A percentile compares a stretch with the other conserved stretches of the same genome.
These are phyloP conservation scores for Rosellinia necatrix DNA, from an alignment of 2,329 filamentous ascomycete genomes.

Conservation along the genomic window DNA sequence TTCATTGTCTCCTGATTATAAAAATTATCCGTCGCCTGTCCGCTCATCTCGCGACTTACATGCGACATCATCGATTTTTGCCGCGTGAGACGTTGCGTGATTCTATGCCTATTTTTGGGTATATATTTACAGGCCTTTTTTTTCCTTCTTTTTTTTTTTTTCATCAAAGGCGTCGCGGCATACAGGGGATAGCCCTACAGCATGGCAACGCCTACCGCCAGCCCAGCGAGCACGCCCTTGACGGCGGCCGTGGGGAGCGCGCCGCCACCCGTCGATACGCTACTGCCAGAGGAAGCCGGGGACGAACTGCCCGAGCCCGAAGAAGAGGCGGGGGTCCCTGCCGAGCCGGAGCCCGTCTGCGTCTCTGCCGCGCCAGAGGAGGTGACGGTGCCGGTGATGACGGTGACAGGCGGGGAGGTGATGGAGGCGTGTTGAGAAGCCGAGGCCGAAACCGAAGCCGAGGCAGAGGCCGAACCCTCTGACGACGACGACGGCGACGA, in stretches of 20 bases:
- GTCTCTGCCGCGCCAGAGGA: constrained; percentile 5
- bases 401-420: constrained; percentile 10
- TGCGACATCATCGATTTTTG: too few relatives aligned
- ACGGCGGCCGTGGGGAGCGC: constrained; percentile 28
- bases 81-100: too few relatives aligned
- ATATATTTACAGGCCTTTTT: neutral
- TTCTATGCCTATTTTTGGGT: neutral
- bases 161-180: too few relatives aligned
- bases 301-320: constrained; percentile 1
- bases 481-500: constrained; percentile 2
- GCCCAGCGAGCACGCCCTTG: constrained; percentile 31
- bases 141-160: too few relatives aligned
- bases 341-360: constrained; percentile 2
- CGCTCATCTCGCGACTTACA: too few relatives aligned
- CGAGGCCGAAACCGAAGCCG: too few relatives aligned
- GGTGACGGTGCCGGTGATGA: neutral
- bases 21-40: too few relatives aligned
- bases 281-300: constrained; percentile 16
- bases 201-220: constrained; percentile 31
- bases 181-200: too few relatives aligned
- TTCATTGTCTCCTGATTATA: too few relatives aligned
- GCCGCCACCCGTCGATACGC: constrained; percentile 26
- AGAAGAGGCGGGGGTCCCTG: neutral
- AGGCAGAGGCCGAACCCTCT: neutral
- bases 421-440: constrained; percentile 2